Evolutionary conservation across 2,329 filamentous ascomycete species (phyloP).

Genomic region (Botrytis galanthina): DNA sequence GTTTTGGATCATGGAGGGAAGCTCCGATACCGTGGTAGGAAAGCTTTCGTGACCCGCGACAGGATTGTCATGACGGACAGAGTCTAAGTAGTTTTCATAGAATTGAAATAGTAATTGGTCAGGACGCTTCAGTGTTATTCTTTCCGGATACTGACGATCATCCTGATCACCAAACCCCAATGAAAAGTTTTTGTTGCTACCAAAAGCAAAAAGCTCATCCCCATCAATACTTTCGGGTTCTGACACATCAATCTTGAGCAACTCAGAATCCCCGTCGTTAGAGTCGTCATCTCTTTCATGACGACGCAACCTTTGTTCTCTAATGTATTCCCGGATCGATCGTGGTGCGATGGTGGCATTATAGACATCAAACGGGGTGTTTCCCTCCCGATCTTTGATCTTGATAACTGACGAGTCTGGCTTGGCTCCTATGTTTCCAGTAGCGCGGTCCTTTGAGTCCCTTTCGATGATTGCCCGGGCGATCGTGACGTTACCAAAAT

Average conservation of each 20-base stretch:
- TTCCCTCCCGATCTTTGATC: slow-evolving; percentile 92
- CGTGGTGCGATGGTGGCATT: slow-evolving; percentile 79
- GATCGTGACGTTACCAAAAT: slow-evolving; percentile 83
- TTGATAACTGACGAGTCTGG: slow-evolving; percentile 75
- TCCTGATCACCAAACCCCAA: slow-evolving; percentile 94
- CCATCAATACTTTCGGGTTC: slow-evolving; percentile 49
- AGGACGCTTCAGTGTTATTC: slow-evolving; percentile 72
- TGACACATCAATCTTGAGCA: not conserved
- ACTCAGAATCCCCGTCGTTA: slow-evolving; percentile 43
- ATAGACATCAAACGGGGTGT: slow-evolving; percentile 92
- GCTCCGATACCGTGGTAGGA: slow-evolving; percentile 44
- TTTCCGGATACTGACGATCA: slow-evolving; percentile 89
- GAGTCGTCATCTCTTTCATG: slow-evolving; percentile 30
- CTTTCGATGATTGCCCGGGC: slow-evolving; percentile 78
- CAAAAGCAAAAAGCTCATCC: slow-evolving; percentile 89
- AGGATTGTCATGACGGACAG: slow-evolving; percentile 29
- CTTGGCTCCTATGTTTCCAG: slow-evolving; percentile 55
- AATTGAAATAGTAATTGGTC: slow-evolving; percentile 73
- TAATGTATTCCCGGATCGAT: slow-evolving; percentile 49
- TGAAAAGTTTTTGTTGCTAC: slow-evolving; percentile 92
- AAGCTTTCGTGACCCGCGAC: slow-evolving; percentile 26
- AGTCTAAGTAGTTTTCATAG: slow-evolving; percentile 63
- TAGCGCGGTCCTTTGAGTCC: slow-evolving; percentile 52
- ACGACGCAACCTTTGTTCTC: slow-evolving; percentile 4
- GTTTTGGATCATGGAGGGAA: slow-evolving; percentile 71